Percentiles rank a stretch among this genome's conserved stretches.
These are phyloP conservation scores for Balakata baccata DNA, from an alignment of 345 rosid genomes.

Conservation along the genomic window DNA sequence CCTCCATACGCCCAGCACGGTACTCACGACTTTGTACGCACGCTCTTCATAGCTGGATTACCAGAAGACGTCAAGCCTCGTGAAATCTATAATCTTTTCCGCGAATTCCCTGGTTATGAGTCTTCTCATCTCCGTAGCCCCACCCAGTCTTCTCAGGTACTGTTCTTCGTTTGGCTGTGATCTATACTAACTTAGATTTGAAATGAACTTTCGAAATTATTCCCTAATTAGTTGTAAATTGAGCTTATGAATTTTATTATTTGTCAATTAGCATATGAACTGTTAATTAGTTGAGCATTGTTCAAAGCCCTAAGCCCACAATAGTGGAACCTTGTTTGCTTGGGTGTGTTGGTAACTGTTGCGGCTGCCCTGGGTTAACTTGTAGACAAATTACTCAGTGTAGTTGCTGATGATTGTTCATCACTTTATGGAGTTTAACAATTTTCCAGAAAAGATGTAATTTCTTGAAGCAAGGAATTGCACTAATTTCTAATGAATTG, in stretches of 20 bases:
- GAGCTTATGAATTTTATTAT: background rate
- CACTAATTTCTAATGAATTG: background rate
- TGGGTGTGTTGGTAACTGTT: background rate
- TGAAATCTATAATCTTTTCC: conserved; percentile 82
- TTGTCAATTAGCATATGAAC: too few species aligned
- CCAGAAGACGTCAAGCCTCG: conserved; percentile 87
- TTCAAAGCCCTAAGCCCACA: background rate
- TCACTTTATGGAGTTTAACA: background rate
- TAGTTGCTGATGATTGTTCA: background rate
- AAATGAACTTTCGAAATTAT: background rate
- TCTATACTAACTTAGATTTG: background rate
- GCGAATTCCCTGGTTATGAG: conserved; percentile 84
- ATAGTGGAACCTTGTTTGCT: background rate
- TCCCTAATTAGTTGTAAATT: background rate
- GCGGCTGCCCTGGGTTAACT: too few species aligned
- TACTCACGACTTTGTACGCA: conserved; percentile 56
- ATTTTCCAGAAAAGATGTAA: background rate
- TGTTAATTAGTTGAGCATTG: background rate
- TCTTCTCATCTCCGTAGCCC: conserved; percentile 76
- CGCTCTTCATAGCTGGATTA: conserved; percentile 84
- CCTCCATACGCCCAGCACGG: conserved; percentile 29
- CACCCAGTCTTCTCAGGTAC: conserved; percentile 48
- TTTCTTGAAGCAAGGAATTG: background rate
- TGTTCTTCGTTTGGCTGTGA: background rate
- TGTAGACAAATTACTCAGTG: background rate